phyloP scores from a whole-genome alignment of 371 early-diverging fungal species.

The Apophysomyces sp. region DNA sequence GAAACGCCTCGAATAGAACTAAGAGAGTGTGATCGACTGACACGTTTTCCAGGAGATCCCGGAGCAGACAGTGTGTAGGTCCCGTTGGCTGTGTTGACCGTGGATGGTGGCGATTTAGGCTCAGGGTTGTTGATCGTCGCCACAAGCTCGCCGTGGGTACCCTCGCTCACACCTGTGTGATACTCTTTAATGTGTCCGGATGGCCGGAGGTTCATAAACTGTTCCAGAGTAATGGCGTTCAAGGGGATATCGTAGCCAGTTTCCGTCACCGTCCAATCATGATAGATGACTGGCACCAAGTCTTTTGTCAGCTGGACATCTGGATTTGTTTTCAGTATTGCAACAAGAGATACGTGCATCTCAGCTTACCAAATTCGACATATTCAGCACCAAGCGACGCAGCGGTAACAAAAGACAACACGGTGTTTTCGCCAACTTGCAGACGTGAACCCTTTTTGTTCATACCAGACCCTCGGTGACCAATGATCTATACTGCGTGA shows the following conservation, averaged over 20 bases:
- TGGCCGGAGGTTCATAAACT: slow-evolving; percentile 66
- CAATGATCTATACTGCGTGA: slow-evolving; percentile 62
- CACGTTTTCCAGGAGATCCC: slow-evolving; percentile 19
- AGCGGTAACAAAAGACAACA: slow-evolving; percentile 88
- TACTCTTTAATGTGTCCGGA: slow-evolving; percentile 52
- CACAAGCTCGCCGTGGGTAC: slow-evolving; percentile 19
- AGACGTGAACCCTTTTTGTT: slow-evolving; percentile 63
- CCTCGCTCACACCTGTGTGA: slow-evolving; percentile 46
- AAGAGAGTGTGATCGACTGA: slow-evolving; percentile 54
- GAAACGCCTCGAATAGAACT: slow-evolving; percentile 34
- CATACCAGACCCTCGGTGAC: slow-evolving; percentile 96
- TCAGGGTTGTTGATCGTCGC: slow-evolving; percentile 13
- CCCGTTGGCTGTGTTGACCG: background rate
- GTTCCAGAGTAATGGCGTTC: slow-evolving; percentile 66
- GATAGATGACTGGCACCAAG: slow-evolving; percentile 89
- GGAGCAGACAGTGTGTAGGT: background rate
- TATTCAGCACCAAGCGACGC: slow-evolving; percentile 85
- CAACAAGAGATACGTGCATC: background rate
- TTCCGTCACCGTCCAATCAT: slow-evolving; percentile 91
- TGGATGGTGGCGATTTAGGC: background rate
- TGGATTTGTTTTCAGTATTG: slow-evolving; percentile 13
- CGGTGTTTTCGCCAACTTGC: slow-evolving; percentile 94
- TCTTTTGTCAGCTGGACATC: slow-evolving; percentile 97
- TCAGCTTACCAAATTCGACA: slow-evolving; percentile 85
- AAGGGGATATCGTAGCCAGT: slow-evolving; percentile 84